A percentile compares a stretch with the other conserved stretches of the same genome.
These are phyloP conservation scores for Solanum hybrid DNA, from an alignment of 305 asterid genomes.

Conservation along the genomic window DNA sequence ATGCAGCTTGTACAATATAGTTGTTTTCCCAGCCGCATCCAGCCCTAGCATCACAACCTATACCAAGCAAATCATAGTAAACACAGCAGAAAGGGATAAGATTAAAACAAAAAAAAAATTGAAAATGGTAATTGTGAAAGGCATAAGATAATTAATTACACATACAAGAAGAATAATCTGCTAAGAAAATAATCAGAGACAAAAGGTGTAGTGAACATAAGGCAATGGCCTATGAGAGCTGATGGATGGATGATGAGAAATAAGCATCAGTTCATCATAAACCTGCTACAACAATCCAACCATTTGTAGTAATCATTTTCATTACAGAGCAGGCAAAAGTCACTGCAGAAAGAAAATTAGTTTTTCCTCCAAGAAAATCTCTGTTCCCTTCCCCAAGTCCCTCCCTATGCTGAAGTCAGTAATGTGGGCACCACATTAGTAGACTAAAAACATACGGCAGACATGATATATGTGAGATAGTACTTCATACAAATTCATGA, in stretches of 20 bases:
- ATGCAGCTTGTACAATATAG: slow-evolving; percentile 93
- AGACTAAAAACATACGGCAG: background rate
- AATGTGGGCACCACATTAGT: background rate
- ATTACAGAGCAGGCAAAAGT: background rate
- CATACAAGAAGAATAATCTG: background rate
- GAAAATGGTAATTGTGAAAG: background rate
- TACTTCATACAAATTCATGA: background rate
- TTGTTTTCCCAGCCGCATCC: slow-evolving; percentile 99
- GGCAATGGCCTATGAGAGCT: background rate
- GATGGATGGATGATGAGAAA: background rate
- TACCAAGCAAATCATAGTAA: slow-evolving; percentile 4
- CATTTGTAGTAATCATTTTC: background rate
- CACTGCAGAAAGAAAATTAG: background rate
- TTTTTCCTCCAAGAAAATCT: background rate
- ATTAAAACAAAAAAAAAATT: background rate
- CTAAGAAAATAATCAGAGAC: background rate
- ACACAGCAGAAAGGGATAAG: background rate
- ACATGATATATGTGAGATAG: background rate
- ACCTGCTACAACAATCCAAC: background rate
- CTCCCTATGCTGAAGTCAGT: background rate
- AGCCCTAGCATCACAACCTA: slow-evolving; percentile 99
- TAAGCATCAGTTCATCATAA: background rate
- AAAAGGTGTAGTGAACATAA: background rate
- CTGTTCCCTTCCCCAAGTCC: background rate
- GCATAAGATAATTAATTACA: background rate